Evolutionary conservation across 176 grass and related monocot genomes (phyloP), one percentile per base, ranked within the genome.

Genomic region (Musa troglodytarum): DNA sequence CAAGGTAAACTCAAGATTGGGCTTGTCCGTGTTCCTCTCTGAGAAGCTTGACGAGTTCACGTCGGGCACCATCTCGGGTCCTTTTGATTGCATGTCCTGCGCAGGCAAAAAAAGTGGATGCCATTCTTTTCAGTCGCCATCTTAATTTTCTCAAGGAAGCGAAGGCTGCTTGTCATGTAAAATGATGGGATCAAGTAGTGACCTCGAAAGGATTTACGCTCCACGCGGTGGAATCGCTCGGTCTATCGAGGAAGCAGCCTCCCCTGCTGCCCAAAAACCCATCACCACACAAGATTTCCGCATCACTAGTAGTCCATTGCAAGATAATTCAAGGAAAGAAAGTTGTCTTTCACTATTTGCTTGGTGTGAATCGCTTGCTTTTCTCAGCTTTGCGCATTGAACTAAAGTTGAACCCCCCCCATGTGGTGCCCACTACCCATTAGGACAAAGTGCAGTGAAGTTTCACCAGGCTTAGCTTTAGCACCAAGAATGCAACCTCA

Each of bases 1-100:
- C 83, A 96, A 84, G 63, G 89, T 92, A 82, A 96, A 96, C 58
- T 96, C 89, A 1, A 96, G 89, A 72, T 89, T 92, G 1, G 92
- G 92, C 54, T 87, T 96, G 74, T 81, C 89, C 73, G 65, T 73
- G 53, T 54, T 54, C 13, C 11, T 54, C 53, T 11, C 53, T 2
- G 53, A 54, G 53, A 54, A 54, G 53, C 53, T 54, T 54, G 53
- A 54, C 13, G 53, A 54, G 11, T 54, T 14, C 53, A 11, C 11
- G 11, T 54, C 53, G 53, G 82, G 52, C 72, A 72, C 65, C 50
- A 71, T 77, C 25, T 85, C 82, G 63, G 55, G 76, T 65, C 80
- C 79, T 54, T 82, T 81, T 9, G 89, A 92, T 53, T 87, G 82
- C 68, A 82, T 62, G 24, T 89, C 92, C 89, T 96, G 86, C 74